Base-by-base conservation (phyloP, 371 early-diverging fungal genomes). In the Zancudomyces culisetae region DNA sequence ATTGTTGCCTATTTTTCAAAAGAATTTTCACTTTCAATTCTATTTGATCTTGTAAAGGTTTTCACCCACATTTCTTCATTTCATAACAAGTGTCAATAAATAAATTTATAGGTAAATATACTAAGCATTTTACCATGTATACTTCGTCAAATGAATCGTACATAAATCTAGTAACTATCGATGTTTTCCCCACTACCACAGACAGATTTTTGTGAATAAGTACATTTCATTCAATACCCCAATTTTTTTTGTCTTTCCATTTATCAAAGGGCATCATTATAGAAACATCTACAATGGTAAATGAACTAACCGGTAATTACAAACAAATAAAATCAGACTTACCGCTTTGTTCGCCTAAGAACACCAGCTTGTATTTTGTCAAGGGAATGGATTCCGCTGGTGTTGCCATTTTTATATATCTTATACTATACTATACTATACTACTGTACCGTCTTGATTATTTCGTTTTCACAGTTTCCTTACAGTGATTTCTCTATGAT, bases 111-210 rank as follows among this genome's bases (percentile, higher is more conserved):
- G 35, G 15, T 10, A 35, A 35, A 41, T 41, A 18, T 41, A 18
- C 41, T 41, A 18, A 18, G 23, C 54, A n/a, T n/a, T n/a, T 45
- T 76, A 85, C 87, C 71, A 87, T 90, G 66, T 96, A 95, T 13
- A 91, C 87, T 56, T 85, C 87, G 72, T 96, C 95, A 62, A 96
- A 96, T 21, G 90, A 90, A 61, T 95, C 95, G 63, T 96, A 95
- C 97, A 96, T 95, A 68, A 96, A 96, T 19, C 95, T 78, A 20
- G 98, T 96, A 57, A 98, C 97, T 43, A 99, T 77, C 8, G 97
- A 94, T 2, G 99, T 99, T 66, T 99, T 99, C 54, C 99, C 99
- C 35, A 98, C 98, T 87, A 69, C 27, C 43, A 43, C 15, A 10
- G 30, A 50, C 45, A 20, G 27, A 29, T 43, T 15, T 13, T 22